A percentile compares a stretch with the other conserved stretches of the same genome.
Conservation (phyloP, 2,329 filamentous ascomycete genomes). For the Neofusicoccum umdonicola region DNA sequence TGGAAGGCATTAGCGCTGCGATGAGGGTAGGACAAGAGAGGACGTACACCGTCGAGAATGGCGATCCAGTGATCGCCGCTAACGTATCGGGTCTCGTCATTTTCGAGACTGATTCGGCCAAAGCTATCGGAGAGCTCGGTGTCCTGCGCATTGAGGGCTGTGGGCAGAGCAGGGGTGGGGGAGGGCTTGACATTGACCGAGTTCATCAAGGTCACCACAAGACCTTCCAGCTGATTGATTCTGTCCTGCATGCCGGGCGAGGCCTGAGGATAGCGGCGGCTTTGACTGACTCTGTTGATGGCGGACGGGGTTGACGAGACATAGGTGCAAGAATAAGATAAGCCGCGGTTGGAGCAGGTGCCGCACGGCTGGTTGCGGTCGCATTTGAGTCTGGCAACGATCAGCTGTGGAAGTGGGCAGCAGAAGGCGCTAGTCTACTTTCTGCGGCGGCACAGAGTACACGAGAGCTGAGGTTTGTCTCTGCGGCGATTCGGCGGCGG, state of each 20-base stretch:
- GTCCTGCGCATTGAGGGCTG: background rate
- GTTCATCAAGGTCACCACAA: constrained; percentile 19
- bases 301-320: background rate
- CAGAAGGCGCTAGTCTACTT: constrained; percentile 24
- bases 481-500: constrained; percentile 30
- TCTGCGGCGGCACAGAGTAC: constrained; percentile 28
- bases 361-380: background rate
- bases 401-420: background rate
- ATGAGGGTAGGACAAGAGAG: constrained; percentile 21
- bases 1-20: background rate
- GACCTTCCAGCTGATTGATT: constrained; percentile 24
- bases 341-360: constrained; percentile 18
- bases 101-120: background rate
- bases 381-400: constrained; percentile 23
- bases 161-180: background rate
- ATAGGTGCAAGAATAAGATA: background rate
- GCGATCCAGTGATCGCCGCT: constrained; percentile 35
- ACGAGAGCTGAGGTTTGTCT: constrained; percentile 33
- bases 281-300: background rate
- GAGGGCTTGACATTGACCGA: background rate
- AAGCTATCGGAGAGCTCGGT: background rate
- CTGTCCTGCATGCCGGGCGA: constrained; percentile 11
- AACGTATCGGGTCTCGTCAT: background rate
- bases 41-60: constrained; percentile 34
- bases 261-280: constrained; percentile 5